phyloP scores from a whole-genome alignment of 352 stramenopile species.

The Phytophthora citrophthora region DNA sequence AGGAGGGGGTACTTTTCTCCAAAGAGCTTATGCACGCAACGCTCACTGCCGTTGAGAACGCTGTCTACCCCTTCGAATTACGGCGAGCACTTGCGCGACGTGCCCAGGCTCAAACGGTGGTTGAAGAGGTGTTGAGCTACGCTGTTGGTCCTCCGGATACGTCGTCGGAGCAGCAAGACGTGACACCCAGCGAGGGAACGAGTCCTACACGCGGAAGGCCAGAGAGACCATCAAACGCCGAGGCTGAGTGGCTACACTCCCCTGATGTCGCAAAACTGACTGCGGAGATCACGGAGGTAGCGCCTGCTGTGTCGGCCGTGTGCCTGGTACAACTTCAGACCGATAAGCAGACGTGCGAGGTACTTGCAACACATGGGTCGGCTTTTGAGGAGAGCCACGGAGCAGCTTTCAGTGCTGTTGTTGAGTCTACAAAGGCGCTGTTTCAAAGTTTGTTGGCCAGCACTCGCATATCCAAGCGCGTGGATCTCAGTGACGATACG shows the following conservation, averaged over 20 bases:
- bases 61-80: conserved; percentile 71
- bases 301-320: conserved; percentile 38
- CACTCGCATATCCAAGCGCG: conserved; percentile 30
- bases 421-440: conserved; percentile 21
- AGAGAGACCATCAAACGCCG: conserved; percentile 17
- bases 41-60: conserved; percentile 69
- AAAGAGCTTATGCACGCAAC: conserved; percentile 58
- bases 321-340: conserved; percentile 58
- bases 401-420: conserved; percentile 18
- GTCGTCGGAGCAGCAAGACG: conserved; percentile 12
- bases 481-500: conserved; percentile 51
- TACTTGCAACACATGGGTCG: conserved; percentile 31
- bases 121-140: conserved; percentile 50
- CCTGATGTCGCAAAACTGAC: conserved; percentile 43
- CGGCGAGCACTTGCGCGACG: conserved; percentile 42
- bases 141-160: conserved; percentile 32
- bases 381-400: conserved; percentile 11
- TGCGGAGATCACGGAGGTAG: conserved; percentile 32
- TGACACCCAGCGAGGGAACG: neutral
- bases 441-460: conserved; percentile 53
- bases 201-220: conserved; percentile 5
- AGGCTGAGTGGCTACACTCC: conserved; percentile 42
- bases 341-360: conserved; percentile 45
- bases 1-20: conserved; percentile 50
- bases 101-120: conserved; percentile 23